Evolutionary conservation across 495 filamentous ascomycete species (phyloP).

Genomic region (Xanthoparmelia taractica): DNA sequence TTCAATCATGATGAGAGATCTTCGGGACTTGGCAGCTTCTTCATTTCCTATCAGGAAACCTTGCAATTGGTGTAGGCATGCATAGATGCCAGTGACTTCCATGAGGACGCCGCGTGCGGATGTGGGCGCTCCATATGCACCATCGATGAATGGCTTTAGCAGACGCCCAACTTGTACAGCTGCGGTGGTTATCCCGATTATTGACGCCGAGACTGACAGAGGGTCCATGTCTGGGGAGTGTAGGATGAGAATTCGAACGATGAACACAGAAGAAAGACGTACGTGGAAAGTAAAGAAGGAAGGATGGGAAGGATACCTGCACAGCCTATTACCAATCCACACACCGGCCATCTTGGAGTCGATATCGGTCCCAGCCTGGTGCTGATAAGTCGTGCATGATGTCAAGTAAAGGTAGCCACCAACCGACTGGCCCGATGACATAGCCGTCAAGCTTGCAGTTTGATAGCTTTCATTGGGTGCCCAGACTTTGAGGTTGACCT

Average conservation of each 20-base stretch:
- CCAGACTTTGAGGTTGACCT: neutral
- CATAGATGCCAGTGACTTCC: slow-evolving; percentile 23
- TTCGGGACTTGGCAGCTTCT: slow-evolving; percentile 19
- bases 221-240: slow-evolving; percentile 19
- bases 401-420: neutral
- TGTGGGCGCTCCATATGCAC: slow-evolving; percentile 17
- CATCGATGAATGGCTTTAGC: slow-evolving; percentile 20
- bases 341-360: neutral
- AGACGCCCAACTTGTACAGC: slow-evolving; percentile 20
- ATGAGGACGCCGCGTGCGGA: slow-evolving; percentile 18
- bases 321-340: neutral
- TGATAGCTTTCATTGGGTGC: neutral
- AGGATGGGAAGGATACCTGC: neutral
- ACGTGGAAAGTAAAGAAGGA: neutral
- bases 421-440: neutral
- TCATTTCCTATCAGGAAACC: slow-evolving; percentile 21
- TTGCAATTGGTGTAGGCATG: slow-evolving; percentile 22
- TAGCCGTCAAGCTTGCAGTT: neutral
- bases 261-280: neutral
- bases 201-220: slow-evolving; percentile 23
- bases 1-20: slow-evolving; percentile 25
- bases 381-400: neutral
- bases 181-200: slow-evolving; percentile 22
- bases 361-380: neutral
- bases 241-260: neutral